A percentile compares a stretch with the other conserved stretches of the same genome.
phyloP scores from a whole-genome alignment of 2,329 filamentous ascomycete genomes.

The Hirsutella minnesotensis region DNA sequence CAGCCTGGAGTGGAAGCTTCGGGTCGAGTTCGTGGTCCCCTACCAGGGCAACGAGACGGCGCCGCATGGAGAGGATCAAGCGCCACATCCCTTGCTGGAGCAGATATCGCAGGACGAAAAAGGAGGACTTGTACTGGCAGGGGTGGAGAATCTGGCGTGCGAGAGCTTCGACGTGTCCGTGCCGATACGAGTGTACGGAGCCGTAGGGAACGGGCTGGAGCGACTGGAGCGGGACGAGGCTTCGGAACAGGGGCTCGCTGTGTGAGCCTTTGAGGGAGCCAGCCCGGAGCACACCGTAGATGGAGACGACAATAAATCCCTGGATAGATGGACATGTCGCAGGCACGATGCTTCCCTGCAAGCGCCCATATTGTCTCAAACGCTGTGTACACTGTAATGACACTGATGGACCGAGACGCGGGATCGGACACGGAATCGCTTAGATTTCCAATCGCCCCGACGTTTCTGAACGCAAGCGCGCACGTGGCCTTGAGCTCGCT shows the following conservation, averaged over 20 bases:
- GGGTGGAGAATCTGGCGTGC: constrained; percentile 65
- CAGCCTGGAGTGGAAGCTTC: constrained; percentile 75
- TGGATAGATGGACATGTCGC: no score
- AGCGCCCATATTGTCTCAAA: no score
- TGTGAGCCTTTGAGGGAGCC: constrained; percentile 17
- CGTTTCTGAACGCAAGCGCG: no score
- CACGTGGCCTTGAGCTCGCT: no score
- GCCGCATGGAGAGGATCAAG: constrained; percentile 9
- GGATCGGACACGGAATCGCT: no score
- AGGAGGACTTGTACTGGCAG: constrained; percentile 60
- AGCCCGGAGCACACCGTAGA: not conserved
- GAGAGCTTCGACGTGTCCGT: constrained; percentile 88
- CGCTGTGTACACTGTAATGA: no score
- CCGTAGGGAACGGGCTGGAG: constrained; percentile 44
- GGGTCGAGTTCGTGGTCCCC: constrained; percentile 86
- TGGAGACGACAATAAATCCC: not conserved
- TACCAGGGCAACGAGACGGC: constrained; percentile 24
- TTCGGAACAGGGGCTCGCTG: constrained; percentile 30
- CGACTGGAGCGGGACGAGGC: constrained; percentile 43
- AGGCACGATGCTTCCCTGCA: no score
- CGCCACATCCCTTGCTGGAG: constrained; percentile 51
- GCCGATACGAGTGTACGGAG: constrained; percentile 69
- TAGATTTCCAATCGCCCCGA: no score
- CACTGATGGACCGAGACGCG: no score
- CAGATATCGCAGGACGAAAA: constrained; percentile 69